phyloP scores from a whole-genome alignment of 176 grass and related monocot species.

The Aegilops umbellulata region DNA sequence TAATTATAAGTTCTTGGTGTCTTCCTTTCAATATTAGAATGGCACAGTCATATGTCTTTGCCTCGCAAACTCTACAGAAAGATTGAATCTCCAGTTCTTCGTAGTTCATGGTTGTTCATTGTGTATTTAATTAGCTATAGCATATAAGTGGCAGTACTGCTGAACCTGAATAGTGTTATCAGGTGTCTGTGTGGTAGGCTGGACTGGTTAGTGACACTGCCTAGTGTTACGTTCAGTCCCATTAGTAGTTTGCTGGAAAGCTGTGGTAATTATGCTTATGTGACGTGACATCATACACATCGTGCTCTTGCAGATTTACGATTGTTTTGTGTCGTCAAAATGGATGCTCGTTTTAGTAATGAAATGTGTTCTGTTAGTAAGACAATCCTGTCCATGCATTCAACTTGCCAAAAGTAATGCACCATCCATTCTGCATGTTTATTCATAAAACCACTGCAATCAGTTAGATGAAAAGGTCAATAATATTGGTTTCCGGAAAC shows the following conservation, averaged over 20 bases:
- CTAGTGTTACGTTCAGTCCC: neutral
- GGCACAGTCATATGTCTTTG: neutral
- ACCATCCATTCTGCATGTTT: neutral
- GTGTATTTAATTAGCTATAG: neutral
- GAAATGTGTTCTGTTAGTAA: slow-evolving; percentile 8
- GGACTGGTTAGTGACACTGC: no score
- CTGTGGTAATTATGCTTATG: neutral
- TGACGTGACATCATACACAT: neutral
- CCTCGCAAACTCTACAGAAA: neutral
- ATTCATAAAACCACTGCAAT: neutral
- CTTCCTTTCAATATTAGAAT: neutral
- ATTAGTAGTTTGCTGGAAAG: neutral
- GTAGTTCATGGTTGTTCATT: neutral
- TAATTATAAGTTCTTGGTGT: neutral
- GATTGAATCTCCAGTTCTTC: neutral
- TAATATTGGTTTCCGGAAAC: neutral
- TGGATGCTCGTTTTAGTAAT: neutral
- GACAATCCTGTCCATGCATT: neutral
- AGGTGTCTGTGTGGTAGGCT: neutral
- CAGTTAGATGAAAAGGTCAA: neutral
- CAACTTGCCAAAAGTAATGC: neutral
- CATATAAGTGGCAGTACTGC: neutral
- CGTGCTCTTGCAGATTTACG: neutral
- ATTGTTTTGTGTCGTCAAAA: neutral
- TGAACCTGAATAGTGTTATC: neutral